A percentile compares a stretch with the other conserved stretches of the same genome.
phyloP scores from a whole-genome alignment of 2,329 filamentous ascomycete species.

The Calycina herbarum region DNA sequence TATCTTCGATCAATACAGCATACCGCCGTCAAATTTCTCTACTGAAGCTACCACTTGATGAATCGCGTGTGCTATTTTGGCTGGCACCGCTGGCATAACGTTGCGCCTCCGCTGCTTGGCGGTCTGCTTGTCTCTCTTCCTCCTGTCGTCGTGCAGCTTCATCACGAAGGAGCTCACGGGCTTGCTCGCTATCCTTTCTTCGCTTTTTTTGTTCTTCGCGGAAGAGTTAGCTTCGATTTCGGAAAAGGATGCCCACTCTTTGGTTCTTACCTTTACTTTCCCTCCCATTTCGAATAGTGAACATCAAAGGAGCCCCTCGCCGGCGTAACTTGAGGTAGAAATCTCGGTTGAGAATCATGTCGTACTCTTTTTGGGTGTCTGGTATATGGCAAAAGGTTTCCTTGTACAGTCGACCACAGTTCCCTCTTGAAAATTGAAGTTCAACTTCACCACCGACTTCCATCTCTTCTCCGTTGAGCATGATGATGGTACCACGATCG shows the following conservation, averaged over 20 bases:
- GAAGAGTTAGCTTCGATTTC: not conserved
- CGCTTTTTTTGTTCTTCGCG: not conserved
- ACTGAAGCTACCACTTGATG: not conserved
- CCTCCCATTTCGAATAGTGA: not conserved
- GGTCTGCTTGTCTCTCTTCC: not conserved
- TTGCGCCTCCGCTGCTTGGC: not conserved
- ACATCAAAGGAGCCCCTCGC: not conserved
- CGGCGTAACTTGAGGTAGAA: not conserved
- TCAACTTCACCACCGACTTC: not conserved
- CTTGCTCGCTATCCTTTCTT: not conserved
- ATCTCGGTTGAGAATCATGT: not conserved
- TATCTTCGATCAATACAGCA: too few species aligned
- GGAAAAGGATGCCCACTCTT: not conserved
- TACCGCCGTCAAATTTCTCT: not conserved
- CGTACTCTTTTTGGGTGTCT: not conserved
- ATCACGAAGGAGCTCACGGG: not conserved
- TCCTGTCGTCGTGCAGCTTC: not conserved
- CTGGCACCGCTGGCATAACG: not conserved
- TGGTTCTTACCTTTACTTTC: not conserved
- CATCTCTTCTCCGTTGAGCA: not conserved
- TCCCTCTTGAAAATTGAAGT: not conserved
- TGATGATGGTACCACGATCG: not conserved
- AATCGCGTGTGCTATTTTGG: not conserved
- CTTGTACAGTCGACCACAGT: not conserved
- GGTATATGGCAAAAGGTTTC: not conserved